Conservation (phyloP, 192 early-diverging fungal species). For the Entophlyctis luteolus region DNA sequence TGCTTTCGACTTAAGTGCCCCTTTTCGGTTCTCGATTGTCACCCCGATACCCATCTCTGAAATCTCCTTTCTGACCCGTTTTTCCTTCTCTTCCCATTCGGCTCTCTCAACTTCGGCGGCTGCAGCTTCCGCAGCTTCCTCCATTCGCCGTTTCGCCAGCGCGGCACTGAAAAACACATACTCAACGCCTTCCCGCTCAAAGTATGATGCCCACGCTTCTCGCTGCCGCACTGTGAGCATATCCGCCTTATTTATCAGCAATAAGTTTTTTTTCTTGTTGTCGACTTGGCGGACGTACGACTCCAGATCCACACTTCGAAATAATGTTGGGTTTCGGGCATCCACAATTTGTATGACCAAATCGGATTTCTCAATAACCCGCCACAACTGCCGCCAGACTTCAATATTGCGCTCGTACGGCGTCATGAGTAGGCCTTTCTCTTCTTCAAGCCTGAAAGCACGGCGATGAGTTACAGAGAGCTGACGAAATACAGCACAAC, state of each 20-base stretch:
- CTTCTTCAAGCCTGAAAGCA: conserved; percentile 73
- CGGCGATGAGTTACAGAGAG: neutral
- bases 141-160: conserved; percentile 69
- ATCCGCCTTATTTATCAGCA: conserved; percentile 98
- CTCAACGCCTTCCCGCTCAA: conserved; percentile 73
- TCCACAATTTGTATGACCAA: conserved; percentile 98
- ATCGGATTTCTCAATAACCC: conserved; percentile 94
- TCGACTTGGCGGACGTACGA: conserved; percentile 89
- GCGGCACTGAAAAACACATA: conserved; percentile 95
- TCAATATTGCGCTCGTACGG: conserved; percentile 98
- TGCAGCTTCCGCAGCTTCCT: conserved; percentile 57
- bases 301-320: conserved; percentile 83
- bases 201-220: conserved; percentile 84
- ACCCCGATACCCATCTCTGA: conserved; percentile 18
- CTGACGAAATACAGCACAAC: neutral
- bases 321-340: conserved; percentile 91
- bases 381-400: conserved; percentile 98
- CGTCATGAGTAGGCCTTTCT: conserved; percentile 88
- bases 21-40: conserved; percentile 17
- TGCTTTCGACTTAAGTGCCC: conserved; percentile 23
- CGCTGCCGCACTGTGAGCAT: conserved; percentile 86
- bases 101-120: conserved; percentile 23
- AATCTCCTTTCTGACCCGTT: conserved; percentile 42
- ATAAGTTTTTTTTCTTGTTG: conserved; percentile 75
- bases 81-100: conserved; percentile 36